Evolutionary conservation across 225 moss, liverwort and hornwort species (phyloP).

Genomic region (Rhytidiadelphus loreus): DNA sequence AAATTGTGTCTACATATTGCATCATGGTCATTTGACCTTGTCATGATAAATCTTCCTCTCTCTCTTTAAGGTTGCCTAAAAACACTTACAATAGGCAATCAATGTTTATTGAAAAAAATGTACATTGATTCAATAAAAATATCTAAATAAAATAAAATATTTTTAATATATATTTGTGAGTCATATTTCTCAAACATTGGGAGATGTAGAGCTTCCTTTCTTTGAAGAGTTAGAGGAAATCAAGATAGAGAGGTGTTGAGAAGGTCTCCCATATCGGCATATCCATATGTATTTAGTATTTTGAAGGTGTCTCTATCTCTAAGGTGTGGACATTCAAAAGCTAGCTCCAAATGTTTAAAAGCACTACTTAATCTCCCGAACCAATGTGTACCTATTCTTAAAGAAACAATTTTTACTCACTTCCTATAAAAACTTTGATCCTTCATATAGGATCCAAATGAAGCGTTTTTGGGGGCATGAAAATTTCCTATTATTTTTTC

Average conservation of each 20-base stretch:
- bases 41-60: background rate
- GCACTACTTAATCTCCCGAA: background rate
- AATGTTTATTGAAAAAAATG: rapidly evolving
- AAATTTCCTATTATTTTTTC: background rate
- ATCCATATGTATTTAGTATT: background rate
- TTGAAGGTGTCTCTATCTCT: background rate
- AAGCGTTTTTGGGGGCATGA: rapidly evolving
- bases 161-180: background rate
- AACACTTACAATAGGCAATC: background rate
- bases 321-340: background rate
- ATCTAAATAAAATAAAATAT: background rate
- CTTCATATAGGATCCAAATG: background rate
- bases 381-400: no score
- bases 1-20: background rate
- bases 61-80: background rate
- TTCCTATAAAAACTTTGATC: no score
- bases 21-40: background rate
- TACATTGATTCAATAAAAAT: no score
- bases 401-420: background rate
- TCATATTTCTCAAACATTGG: background rate
- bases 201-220: background rate
- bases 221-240: background rate
- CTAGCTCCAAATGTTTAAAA: background rate
- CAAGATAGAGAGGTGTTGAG: background rate
- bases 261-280: background rate